Evolutionary conservation across 163 green algal genomes (phyloP).

Genomic region (Prototheca cutis): DNA sequence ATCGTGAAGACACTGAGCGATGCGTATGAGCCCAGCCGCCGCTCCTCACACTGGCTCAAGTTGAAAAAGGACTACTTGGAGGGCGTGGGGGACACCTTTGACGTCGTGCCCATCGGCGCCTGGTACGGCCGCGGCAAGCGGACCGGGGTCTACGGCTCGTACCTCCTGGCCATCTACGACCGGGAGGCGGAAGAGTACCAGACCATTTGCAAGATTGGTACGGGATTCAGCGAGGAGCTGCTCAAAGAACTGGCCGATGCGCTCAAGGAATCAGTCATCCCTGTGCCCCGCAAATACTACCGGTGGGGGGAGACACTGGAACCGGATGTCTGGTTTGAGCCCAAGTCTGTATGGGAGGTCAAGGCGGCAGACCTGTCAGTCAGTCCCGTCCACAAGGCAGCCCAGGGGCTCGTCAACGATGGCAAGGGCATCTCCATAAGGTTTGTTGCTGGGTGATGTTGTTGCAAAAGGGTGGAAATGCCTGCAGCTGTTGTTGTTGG

Average conservation of each 20-base stretch:
- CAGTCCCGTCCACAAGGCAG: slow-evolving; percentile 81
- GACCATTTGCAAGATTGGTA: slow-evolving; percentile 91
- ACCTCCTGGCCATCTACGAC: slow-evolving; percentile 79
- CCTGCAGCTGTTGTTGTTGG: too few relatives aligned
- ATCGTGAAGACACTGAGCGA: slow-evolving; percentile 91
- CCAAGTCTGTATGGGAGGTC: slow-evolving; percentile 89
- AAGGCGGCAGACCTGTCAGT: slow-evolving; percentile 95
- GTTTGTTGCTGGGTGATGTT: background rate
- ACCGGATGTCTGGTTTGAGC: slow-evolving; percentile 90
- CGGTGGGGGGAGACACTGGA: slow-evolving; percentile 58
- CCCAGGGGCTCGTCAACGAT: slow-evolving; percentile 67
- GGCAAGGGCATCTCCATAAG: slow-evolving; percentile 82
- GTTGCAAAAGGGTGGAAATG: too few relatives aligned
- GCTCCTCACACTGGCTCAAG: slow-evolving; percentile 83
- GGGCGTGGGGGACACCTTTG: slow-evolving; percentile 86
- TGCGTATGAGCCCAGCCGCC: slow-evolving; percentile 84
- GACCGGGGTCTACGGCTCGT: slow-evolving; percentile 71
- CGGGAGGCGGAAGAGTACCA: slow-evolving; percentile 64
- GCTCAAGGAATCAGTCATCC: slow-evolving; percentile 53
- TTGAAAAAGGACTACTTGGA: slow-evolving; percentile 99
- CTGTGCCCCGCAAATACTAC: slow-evolving; percentile 52
- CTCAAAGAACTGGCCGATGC: slow-evolving; percentile 61
- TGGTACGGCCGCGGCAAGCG: slow-evolving; percentile 90
- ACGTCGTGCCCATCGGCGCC: slow-evolving; percentile 77
- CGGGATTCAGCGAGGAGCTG: slow-evolving; percentile 85